These are phyloP conservation scores for Xerophyta viscosa DNA, from an alignment of 106 monocot genomes.

Conservation along the genomic window DNA sequence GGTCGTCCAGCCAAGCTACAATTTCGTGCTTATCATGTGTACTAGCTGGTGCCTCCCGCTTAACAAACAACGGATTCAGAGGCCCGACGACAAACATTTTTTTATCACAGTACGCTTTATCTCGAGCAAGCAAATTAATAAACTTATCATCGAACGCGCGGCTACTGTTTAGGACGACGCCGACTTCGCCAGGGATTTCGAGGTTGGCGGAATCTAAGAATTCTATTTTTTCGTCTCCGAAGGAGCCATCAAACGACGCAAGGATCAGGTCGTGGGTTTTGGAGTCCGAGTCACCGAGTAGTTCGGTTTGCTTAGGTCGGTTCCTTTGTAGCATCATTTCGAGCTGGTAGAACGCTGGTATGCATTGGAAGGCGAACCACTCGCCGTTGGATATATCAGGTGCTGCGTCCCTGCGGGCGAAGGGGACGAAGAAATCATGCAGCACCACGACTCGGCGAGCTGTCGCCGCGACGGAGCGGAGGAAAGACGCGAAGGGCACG, in stretches of 20 bases:
- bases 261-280: too few species aligned
- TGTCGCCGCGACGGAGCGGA: constrained; percentile 36
- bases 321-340: too few species aligned
- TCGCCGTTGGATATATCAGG: constrained; percentile 38
- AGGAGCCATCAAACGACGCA: too few species aligned
- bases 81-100: constrained; percentile 19
- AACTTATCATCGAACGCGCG: constrained; percentile 45
- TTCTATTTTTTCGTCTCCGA: too few species aligned
- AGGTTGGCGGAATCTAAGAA: constrained; percentile 18
- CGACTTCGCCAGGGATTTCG: constrained; percentile 3
- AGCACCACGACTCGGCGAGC: constrained; percentile 47
- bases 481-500: constrained; percentile 22
- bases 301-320: too few species aligned
- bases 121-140: constrained; percentile 32
- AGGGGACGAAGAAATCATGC: constrained; percentile 50
- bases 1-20: constrained; percentile 19
- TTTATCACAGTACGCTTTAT: constrained; percentile 13
- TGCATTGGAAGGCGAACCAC: constrained; percentile 39
- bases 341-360: constrained; percentile 34
- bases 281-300: too few species aligned
- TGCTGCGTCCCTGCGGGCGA: constrained; percentile 33
- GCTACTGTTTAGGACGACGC: constrained; percentile 44
- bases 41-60: too few species aligned
- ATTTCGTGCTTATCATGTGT: neutral
- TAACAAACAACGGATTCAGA: too few species aligned